A percentile compares a stretch with the other conserved stretches of the same genome.
Evolutionary conservation across 2,329 filamentous ascomycete species (phyloP).

Genomic region (Chalara sp.): DNA sequence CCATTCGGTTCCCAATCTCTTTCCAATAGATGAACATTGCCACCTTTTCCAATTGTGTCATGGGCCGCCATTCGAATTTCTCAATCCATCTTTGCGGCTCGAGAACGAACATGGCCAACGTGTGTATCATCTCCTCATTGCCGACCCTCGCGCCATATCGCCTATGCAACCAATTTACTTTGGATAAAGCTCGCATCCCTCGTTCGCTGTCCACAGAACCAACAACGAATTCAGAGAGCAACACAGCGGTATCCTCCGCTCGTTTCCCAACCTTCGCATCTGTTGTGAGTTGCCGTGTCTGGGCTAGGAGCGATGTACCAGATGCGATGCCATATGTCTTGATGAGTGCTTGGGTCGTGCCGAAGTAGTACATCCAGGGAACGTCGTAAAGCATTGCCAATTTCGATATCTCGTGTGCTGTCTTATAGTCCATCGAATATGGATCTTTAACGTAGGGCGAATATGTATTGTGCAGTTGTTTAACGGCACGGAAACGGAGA

Average conservation of each 20-base stretch:
- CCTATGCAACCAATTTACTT: conserved; percentile 20
- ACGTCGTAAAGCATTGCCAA: conserved; percentile 10
- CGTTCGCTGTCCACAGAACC: conserved; percentile 16
- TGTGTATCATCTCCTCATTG: conserved; percentile 18
- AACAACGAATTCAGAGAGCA: conserved; percentile 16
- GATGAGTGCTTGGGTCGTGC: conserved; percentile 3
- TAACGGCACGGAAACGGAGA: conserved; percentile 2
- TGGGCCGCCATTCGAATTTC: conserved; percentile 18
- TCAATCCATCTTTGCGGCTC: conserved; percentile 21
- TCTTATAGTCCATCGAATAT: conserved; percentile 5
- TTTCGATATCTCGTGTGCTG: conserved; percentile 4
- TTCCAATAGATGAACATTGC: conserved; percentile 20
- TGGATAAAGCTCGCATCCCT: conserved; percentile 10
- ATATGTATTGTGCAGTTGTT: background rate
- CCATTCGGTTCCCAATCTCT: conserved; percentile 21
- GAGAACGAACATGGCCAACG: conserved; percentile 20
- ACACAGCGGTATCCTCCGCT: conserved; percentile 19
- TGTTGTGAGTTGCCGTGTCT: conserved; percentile 3
- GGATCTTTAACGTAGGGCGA: conserved; percentile 1
- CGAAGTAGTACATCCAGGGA: conserved; percentile 2
- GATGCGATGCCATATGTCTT: conserved; percentile 5
- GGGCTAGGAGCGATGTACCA: conserved; percentile 1
- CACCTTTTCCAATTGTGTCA: conserved; percentile 17
- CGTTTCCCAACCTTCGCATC: conserved; percentile 13
- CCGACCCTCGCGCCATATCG: conserved; percentile 14